phyloP scores from a whole-genome alignment of 768 basidiomycete genomes.

The Mycena maculata region DNA sequence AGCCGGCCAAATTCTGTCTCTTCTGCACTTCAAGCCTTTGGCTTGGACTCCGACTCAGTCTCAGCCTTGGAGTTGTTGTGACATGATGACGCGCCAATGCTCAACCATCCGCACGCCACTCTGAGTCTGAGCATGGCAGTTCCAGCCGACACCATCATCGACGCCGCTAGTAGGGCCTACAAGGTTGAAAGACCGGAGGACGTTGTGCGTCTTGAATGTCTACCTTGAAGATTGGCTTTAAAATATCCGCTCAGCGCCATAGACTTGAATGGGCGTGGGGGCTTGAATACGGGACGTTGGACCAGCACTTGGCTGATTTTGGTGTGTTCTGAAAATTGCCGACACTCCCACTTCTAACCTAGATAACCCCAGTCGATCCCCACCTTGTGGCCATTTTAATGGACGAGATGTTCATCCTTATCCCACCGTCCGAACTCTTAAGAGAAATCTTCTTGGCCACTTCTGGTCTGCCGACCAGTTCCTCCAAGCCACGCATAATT shows the following conservation, averaged over 20 bases:
- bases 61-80: too few relatives aligned
- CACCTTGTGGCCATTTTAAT: background rate
- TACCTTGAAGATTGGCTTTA: background rate
- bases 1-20: background rate
- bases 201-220: background rate
- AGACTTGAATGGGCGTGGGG: constrained; percentile 20
- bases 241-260: background rate
- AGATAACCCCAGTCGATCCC: background rate
- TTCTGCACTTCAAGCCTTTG: background rate
- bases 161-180: too few relatives aligned
- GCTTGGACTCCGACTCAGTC: constrained; percentile 19
- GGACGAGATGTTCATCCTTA: background rate
- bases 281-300: background rate
- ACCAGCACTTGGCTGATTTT: background rate
- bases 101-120: too few relatives aligned
- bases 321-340: background rate
- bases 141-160: too few relatives aligned
- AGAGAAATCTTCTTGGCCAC: background rate
- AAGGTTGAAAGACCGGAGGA: background rate
- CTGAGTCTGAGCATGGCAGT: too few relatives aligned
- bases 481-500: too few relatives aligned
- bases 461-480: background rate
- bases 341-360: background rate
- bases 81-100: too few relatives aligned
- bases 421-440: background rate